phyloP scores from a whole-genome alignment of 2,329 filamentous ascomycete genomes.

The Penicillium concentricum region DNA sequence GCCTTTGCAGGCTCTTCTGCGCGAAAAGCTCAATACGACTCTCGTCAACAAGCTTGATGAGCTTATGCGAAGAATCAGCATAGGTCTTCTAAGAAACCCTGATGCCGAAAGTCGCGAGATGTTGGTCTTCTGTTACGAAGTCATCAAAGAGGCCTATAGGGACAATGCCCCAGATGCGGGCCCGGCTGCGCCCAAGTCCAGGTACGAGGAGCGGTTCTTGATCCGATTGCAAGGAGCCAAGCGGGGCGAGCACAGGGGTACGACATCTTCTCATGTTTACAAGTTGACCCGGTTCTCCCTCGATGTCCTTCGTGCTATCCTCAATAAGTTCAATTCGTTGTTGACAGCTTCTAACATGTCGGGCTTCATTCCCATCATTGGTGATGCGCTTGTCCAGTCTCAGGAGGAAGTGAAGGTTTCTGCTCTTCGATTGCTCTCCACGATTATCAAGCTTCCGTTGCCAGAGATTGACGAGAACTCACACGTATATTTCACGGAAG shows the following conservation, averaged over 20 bases:
- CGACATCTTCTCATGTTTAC: constrained; percentile 75
- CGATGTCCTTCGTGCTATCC: constrained; percentile 78
- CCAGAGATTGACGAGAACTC: constrained; percentile 66
- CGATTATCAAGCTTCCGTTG: constrained; percentile 81
- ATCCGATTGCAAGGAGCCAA: constrained; percentile 74
- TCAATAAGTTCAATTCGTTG: constrained; percentile 80
- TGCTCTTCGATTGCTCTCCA: constrained; percentile 77
- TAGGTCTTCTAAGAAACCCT: constrained; percentile 79
- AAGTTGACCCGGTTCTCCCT: constrained; percentile 87
- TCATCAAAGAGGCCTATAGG: constrained; percentile 82
- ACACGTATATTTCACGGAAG: constrained; percentile 80
- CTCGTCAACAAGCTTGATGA: constrained; percentile 90
- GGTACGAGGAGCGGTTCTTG: constrained; percentile 61
- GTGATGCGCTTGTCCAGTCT: constrained; percentile 77
- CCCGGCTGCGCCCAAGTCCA: constrained; percentile 26
- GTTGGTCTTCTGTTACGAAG: constrained; percentile 91
- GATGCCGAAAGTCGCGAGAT: constrained; percentile 76
- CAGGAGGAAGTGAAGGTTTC: constrained; percentile 94
- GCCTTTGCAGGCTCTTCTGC: constrained; percentile 74
- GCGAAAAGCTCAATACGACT: constrained; percentile 79
- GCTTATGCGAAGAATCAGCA: constrained; percentile 75
- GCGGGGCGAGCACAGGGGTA: constrained; percentile 68
- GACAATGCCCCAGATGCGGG: constrained; percentile 50
- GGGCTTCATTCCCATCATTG: constrained; percentile 84
- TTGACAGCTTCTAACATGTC: constrained; percentile 75